phyloP scores from a whole-genome alignment of 495 filamentous ascomycete species.

The Neurospora sp. region DNA sequence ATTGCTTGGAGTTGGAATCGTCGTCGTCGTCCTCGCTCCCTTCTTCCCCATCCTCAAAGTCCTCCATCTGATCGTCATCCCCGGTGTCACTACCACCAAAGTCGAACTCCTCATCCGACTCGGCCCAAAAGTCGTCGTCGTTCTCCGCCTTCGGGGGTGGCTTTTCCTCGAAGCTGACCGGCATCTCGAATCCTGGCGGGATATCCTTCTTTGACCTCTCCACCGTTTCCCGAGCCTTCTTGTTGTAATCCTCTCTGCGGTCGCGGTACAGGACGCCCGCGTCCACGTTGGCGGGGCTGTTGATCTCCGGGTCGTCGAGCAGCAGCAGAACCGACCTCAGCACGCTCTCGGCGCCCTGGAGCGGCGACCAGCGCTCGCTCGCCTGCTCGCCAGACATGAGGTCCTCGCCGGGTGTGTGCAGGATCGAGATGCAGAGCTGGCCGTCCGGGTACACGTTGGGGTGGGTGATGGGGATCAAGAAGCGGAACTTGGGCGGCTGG shows the following conservation, averaged over 20 bases:
- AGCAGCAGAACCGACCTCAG: slow-evolving; percentile 88
- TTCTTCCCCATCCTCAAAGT: slow-evolving; percentile 39
- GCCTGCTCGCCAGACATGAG: slow-evolving; percentile 83
- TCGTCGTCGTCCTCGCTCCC: slow-evolving; percentile 33
- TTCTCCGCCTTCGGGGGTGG: slow-evolving; percentile 58
- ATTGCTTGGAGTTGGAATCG: slow-evolving; percentile 14
- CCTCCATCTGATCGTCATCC: slow-evolving; percentile 46
- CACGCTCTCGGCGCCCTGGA: slow-evolving; percentile 88
- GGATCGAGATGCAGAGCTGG: slow-evolving; percentile 89
- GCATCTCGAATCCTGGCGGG: slow-evolving; percentile 77
- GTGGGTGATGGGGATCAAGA: slow-evolving; percentile 69
- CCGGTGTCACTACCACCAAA: slow-evolving; percentile 66
- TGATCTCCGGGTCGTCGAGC: slow-evolving; percentile 87
- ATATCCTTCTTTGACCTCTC: slow-evolving; percentile 66
- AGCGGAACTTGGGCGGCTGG: slow-evolving; percentile 83
- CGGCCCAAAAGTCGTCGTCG: slow-evolving; percentile 75
- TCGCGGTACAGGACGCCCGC: slow-evolving; percentile 79
- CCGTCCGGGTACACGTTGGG: slow-evolving; percentile 91
- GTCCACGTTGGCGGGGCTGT: slow-evolving; percentile 90
- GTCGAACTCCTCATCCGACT: slow-evolving; percentile 69
- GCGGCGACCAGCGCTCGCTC: slow-evolving; percentile 82
- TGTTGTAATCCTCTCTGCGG: slow-evolving; percentile 54
- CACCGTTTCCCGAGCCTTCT: slow-evolving; percentile 56
- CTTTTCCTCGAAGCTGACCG: slow-evolving; percentile 51
- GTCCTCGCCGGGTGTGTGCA: slow-evolving; percentile 86